Conservation (phyloP, 768 basidiomycete genomes). For the Tylopilus felleus region DNA sequence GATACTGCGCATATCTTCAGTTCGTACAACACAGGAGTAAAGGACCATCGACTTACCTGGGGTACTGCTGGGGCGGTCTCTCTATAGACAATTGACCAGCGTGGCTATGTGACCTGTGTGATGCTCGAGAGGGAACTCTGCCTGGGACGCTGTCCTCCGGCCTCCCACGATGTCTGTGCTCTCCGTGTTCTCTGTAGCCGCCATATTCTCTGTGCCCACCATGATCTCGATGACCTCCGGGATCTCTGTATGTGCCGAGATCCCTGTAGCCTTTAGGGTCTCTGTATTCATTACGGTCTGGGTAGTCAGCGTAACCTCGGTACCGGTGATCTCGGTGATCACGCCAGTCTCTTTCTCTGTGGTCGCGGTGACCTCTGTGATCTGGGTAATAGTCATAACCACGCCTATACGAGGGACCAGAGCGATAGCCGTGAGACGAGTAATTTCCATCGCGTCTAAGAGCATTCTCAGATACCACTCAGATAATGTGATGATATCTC, state of each 20-base stretch:
- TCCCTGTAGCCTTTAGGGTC: constrained; percentile 5
- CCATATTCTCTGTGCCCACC: constrained; percentile 9
- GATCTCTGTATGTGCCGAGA: background rate
- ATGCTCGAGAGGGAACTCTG: constrained; percentile 25
- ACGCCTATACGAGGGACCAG: constrained; percentile 25
- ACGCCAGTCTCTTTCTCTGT: constrained; percentile 18
- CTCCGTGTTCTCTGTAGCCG: constrained; percentile 19
- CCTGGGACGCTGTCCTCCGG: constrained; percentile 16
- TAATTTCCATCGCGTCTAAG: constrained; percentile 25
- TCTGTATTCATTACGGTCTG: constrained; percentile 15
- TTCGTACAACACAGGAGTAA: background rate
- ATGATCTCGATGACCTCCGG: constrained; percentile 1
- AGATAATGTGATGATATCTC: constrained; percentile 1
- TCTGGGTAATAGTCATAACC: constrained; percentile 20
- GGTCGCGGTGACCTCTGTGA: constrained; percentile 20
- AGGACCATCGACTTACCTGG: constrained; percentile 16
- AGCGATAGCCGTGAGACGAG: constrained; percentile 21
- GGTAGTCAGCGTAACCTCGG: constrained; percentile 16
- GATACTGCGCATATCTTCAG: constrained; percentile 17
- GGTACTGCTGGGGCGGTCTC: constrained; percentile 12
- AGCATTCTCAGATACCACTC: constrained; percentile 8
- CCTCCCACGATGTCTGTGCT: constrained; percentile 10
- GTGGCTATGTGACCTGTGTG: constrained; percentile 26
- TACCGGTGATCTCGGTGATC: constrained; percentile 22
- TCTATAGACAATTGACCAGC: constrained; percentile 16